phyloP scores from a whole-genome alignment of 768 basidiomycete genomes.

The Tephrocybe sp. region DNA sequence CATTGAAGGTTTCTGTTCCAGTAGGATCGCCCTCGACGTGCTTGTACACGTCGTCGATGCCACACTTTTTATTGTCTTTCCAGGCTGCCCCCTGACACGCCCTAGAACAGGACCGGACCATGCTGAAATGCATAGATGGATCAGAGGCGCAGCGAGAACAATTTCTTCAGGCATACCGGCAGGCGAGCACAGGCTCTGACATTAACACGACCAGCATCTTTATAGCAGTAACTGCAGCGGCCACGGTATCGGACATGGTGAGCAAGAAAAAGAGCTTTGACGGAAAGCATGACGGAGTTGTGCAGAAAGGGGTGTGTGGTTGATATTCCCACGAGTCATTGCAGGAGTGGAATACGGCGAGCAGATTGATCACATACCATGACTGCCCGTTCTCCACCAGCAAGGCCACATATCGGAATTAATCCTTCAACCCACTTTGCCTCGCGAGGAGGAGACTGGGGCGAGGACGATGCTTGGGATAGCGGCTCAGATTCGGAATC shows the following conservation, averaged over 20 bases:
- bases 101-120: conserved; percentile 13
- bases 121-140: not conserved
- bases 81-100: conserved; percentile 13
- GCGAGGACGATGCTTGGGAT: conserved; percentile 88
- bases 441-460: conserved; percentile 45
- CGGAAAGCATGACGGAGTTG: no score
- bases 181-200: conserved; percentile 10
- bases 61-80: conserved; percentile 4
- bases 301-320: no score
- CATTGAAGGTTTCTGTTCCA: not conserved
- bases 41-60: conserved; percentile 9
- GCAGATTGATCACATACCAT: conserved; percentile 24
- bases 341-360: conserved; percentile 3
- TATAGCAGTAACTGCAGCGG: conserved; percentile 7
- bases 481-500: conserved; percentile 78
- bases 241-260: conserved; percentile 8
- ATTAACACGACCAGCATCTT: conserved; percentile 5
- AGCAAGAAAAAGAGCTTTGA: not conserved
- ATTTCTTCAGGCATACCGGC: not conserved
- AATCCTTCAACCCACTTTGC: conserved; percentile 46
- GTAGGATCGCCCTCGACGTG: conserved; percentile 4
- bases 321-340: conserved; percentile 18
- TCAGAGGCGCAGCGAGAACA: not conserved
- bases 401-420: conserved; percentile 70
- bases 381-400: conserved; percentile 64